These are phyloP conservation scores for Anthracocystis setariae DNA, from an alignment of 1,284 basidiomycete species.

Conservation along the genomic window DNA sequence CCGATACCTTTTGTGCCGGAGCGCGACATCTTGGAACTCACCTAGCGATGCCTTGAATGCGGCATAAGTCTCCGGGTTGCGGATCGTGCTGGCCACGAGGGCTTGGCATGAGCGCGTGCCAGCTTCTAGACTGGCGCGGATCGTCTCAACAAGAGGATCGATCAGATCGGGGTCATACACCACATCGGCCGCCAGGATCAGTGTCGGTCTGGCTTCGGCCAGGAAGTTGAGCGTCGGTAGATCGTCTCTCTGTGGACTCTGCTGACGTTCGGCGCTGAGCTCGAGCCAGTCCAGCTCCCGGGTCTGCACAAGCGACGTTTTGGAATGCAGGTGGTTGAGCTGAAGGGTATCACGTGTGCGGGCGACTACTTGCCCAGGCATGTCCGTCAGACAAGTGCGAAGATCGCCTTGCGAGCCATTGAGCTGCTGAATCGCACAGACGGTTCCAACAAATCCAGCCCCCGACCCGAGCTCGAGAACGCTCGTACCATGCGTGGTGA, in stretches of 20 bases:
- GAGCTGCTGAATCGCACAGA: conserved; percentile 30
- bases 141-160: conserved; percentile 40
- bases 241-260: conserved; percentile 41
- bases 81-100: conserved; percentile 45
- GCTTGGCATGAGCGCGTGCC: conserved; percentile 24
- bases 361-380: conserved; percentile 42
- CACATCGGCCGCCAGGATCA: conserved; percentile 50
- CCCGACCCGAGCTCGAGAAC: conserved; percentile 53
- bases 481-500: conserved; percentile 24
- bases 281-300: conserved; percentile 49
- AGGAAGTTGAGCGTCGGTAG: conserved; percentile 39
- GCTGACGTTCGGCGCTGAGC: conserved; percentile 35
- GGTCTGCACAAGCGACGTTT: conserved; percentile 10
- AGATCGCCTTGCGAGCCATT: neutral
- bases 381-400: conserved; percentile 41
- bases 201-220: conserved; percentile 28
- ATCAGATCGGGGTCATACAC: conserved; percentile 51
- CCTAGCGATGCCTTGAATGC: conserved; percentile 33
- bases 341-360: conserved; percentile 32
- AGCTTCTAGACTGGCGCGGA: conserved; percentile 30
- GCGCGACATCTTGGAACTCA: conserved; percentile 8
- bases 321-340: conserved; percentile 18
- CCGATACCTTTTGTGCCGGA: neutral
- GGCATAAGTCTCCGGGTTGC: conserved; percentile 38
- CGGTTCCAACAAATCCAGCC: conserved; percentile 45